Base-by-base conservation (phyloP, 495 filamentous ascomycete species). In the Annulohypoxylon maeteangense region DNA sequence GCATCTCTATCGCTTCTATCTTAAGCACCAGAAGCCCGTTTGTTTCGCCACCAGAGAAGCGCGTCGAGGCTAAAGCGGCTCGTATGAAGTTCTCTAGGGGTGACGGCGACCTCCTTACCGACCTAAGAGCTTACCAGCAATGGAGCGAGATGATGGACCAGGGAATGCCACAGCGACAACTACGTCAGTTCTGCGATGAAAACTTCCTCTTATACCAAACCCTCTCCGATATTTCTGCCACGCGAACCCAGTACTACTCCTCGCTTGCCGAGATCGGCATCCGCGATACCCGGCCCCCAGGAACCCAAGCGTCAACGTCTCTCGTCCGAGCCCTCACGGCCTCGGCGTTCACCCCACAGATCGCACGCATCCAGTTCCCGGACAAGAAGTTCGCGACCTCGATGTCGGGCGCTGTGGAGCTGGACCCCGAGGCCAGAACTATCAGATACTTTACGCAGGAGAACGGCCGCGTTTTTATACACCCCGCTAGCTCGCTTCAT, bases 381-480 rank as follows among this genome's bases (percentile, higher is more conserved):
- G 93, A 97, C 80, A 95, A 96, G 85, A 97, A 96, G 77, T 99
- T 95, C 80, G 91, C 92, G 32, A 88, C 89, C 29, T 92, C 91
- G 0, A 84, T 94, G 60, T 90, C 92, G 1, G 95, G 95, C 27
- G 92, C 95, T 3, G 90, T 99, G 0, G 95, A 94, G 75, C 81
- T 97, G 2, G 95, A 99, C 73, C 95, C 95, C 0, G 95, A 98
- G 80, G 94, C 95, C 16, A 85, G 90, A 25, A 93, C 90, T 12
- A 97, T 99, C 78, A 93, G 91, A 76, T 98, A 94, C 81, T 98
- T 92, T 76, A 91, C 91, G 62, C 89, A 93, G 76, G 91, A 96
- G 45, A 92, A 89, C 62, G 92, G 91, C 0, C 87, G 95, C 45
- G 92, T 98, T 34, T 99, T 98, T 79, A 89, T 98, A 20, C 94